phyloP scores from a whole-genome alignment of 2,329 filamentous ascomycete genomes.

The Pezizomycotina sp. region DNA sequence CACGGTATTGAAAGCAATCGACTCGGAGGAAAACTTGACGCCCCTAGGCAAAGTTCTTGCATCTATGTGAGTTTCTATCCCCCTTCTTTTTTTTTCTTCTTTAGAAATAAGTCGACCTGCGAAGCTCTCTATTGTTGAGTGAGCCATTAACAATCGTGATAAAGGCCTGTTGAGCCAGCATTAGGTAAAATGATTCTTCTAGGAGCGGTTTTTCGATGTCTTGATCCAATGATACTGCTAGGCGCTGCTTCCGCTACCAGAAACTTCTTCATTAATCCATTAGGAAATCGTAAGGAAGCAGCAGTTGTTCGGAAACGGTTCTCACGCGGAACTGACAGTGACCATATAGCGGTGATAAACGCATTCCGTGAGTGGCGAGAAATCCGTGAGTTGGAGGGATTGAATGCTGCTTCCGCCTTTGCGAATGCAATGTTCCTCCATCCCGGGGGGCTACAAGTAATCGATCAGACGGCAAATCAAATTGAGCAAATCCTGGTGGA shows the following conservation, averaged over 20 bases:
- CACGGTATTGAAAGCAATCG: constrained; percentile 31
- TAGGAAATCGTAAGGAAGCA: constrained; percentile 23
- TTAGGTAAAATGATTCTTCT: constrained; percentile 37
- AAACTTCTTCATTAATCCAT: constrained; percentile 28
- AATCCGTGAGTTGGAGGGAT: constrained; percentile 26
- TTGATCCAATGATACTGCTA: constrained; percentile 36
- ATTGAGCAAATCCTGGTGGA: constrained; percentile 30
- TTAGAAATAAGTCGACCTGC: not conserved
- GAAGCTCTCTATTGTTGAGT: too few species aligned
- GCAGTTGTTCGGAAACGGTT: constrained; percentile 26
- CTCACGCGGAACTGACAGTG: constrained; percentile 29
- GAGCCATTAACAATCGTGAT: constrained; percentile 9
- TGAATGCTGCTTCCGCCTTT: constrained; percentile 25
- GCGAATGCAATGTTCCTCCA: constrained; percentile 28
- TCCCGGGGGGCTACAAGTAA: constrained; percentile 27
- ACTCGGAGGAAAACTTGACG: constrained; percentile 32
- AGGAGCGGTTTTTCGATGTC: constrained; percentile 37
- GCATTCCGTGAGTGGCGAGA: constrained; percentile 31
- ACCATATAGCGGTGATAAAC: constrained; percentile 34
- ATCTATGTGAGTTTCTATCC: constrained; percentile 21
- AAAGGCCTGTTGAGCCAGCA: constrained; percentile 31
- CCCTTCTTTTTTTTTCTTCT: not conserved
- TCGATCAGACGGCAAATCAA: constrained; percentile 29
- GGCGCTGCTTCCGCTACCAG: constrained; percentile 28
- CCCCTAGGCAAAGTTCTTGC: constrained; percentile 34